Conservation (phyloP, 2,329 filamentous ascomycete species). For the Fusarium papillatum region DNA sequence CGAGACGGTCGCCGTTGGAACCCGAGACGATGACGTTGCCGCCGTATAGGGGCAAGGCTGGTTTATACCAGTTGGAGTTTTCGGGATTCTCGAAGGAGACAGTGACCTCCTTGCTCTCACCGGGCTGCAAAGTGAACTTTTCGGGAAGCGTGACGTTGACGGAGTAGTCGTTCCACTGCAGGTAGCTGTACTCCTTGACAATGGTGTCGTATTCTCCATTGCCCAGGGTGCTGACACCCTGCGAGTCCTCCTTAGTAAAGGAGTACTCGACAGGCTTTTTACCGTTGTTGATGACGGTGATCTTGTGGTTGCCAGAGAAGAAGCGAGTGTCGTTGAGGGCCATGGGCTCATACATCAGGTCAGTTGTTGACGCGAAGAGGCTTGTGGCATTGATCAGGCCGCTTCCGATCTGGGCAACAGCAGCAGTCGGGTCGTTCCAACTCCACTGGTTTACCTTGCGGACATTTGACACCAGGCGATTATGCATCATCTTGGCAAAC, state of each 20-base stretch:
- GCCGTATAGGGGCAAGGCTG: slow-evolving; percentile 16
- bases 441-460: neutral
- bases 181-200: neutral
- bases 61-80: neutral
- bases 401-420: neutral
- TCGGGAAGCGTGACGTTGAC: slow-evolving; percentile 16
- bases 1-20: slow-evolving; percentile 48
- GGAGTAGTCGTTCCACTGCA: neutral
- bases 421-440: neutral
- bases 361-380: slow-evolving; percentile 53
- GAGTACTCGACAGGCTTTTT: slow-evolving; percentile 10
- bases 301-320: slow-evolving; percentile 43
- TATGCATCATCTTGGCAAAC: neutral
- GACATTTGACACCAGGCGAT: neutral
- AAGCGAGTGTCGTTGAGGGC: slow-evolving; percentile 59
- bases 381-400: slow-evolving; percentile 44
- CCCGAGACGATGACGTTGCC: slow-evolving; percentile 26
- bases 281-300: slow-evolving; percentile 18
- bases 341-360: slow-evolving; percentile 54
- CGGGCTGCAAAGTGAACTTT: slow-evolving; percentile 11
- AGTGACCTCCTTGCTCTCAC: slow-evolving; percentile 3
- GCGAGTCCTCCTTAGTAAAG: slow-evolving; percentile 11
- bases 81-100: slow-evolving; percentile 11
- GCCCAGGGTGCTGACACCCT: neutral
- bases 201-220: neutral